Conservation (phyloP, 768 basidiomycete genomes). For the Leucocoprinus birnbaumii region DNA sequence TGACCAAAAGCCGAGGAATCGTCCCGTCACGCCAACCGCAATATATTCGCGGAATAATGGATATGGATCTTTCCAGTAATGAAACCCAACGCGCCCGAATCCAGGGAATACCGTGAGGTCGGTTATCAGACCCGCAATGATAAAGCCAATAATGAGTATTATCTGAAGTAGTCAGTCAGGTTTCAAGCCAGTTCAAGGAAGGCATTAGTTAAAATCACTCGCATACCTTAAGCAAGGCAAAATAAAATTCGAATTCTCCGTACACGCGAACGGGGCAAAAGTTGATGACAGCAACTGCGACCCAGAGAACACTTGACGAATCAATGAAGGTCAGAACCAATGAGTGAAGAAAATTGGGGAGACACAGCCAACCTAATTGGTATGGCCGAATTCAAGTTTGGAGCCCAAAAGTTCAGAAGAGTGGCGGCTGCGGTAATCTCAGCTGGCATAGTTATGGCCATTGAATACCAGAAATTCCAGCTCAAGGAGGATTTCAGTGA, state of each 20-base stretch:
- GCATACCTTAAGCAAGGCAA: constrained; percentile 31
- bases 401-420: constrained; percentile 37
- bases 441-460: constrained; percentile 39
- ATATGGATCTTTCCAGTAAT: constrained; percentile 40
- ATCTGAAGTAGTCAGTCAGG: too few relatives aligned
- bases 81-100: constrained; percentile 40
- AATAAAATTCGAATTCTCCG: constrained; percentile 56
- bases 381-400: constrained; percentile 18
- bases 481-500: constrained; percentile 11
- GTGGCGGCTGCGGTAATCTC: constrained; percentile 53
- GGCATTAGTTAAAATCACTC: not conserved
- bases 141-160: constrained; percentile 24
- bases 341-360: not conserved
- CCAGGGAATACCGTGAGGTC: constrained; percentile 37
- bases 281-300: constrained; percentile 32
- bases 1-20: constrained; percentile 47
- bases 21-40: constrained; percentile 34
- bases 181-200: not conserved
- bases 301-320: constrained; percentile 29
- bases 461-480: constrained; percentile 43
- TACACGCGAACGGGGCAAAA: constrained; percentile 41
- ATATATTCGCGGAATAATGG: constrained; percentile 25
- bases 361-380: constrained; percentile 21
- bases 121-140: constrained; percentile 37
- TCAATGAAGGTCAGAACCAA: too few relatives aligned